Percentiles rank a stretch among this genome's conserved stretches.
These are phyloP conservation scores for Ustilaginoidea virens DNA, from an alignment of 2,329 filamentous ascomycete species.

Conservation along the genomic window DNA sequence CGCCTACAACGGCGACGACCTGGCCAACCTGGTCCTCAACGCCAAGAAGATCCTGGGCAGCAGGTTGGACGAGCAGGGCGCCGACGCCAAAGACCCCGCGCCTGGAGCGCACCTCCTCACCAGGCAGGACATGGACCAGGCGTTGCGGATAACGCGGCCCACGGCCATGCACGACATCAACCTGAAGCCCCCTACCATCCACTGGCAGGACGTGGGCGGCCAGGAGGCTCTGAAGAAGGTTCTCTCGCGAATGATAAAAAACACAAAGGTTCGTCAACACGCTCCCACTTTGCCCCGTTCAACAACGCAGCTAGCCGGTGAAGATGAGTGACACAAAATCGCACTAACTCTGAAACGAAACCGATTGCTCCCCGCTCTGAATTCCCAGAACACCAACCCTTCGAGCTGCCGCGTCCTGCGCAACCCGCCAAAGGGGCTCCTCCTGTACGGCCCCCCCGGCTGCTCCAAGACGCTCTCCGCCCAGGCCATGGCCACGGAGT, in stretches of 20 bases:
- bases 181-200: constrained; percentile 71
- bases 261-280: constrained; percentile 15
- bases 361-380: neutral
- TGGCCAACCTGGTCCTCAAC: constrained; percentile 43
- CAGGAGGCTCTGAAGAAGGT: constrained; percentile 58
- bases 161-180: constrained; percentile 83
- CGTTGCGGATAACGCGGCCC: constrained; percentile 55
- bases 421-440: constrained; percentile 60
- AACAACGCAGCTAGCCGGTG: too few relatives aligned
- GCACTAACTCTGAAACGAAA: too few relatives aligned
- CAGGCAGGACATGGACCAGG: constrained; percentile 42
- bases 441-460: constrained; percentile 84
- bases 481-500: constrained; percentile 81
- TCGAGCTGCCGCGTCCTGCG: constrained; percentile 21
- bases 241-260: constrained; percentile 34
- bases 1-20: constrained; percentile 70
- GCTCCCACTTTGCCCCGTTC: neutral
- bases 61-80: constrained; percentile 10
- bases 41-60: constrained; percentile 13
- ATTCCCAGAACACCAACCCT: constrained; percentile 14
- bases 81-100: constrained; percentile 1
- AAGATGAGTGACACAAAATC: too few relatives aligned
- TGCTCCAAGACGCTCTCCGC: constrained; percentile 91
- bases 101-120: constrained; percentile 15
- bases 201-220: constrained; percentile 80